Percentiles rank a stretch among this genome's conserved stretches.
phyloP scores from a whole-genome alignment of 495 filamentous ascomycete species.

The Xylaria sp. region DNA sequence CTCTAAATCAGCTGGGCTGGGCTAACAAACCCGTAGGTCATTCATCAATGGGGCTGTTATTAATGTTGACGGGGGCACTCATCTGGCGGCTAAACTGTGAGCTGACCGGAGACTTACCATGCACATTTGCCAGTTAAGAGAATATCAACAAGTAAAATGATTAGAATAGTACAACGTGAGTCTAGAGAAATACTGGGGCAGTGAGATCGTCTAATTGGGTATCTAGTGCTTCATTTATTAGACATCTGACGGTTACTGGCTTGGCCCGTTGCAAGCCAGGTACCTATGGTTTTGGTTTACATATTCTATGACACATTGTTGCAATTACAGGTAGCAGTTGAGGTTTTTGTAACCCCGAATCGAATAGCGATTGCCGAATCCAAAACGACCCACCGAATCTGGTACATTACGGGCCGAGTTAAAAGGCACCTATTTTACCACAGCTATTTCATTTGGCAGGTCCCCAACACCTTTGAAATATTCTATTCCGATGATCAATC shows the following conservation, averaged over 20 bases:
- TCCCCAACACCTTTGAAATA: constrained; percentile 44
- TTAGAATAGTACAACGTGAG: neutral
- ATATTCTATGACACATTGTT: constrained; percentile 11
- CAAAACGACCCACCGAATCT: neutral
- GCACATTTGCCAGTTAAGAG: neutral
- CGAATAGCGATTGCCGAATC: neutral
- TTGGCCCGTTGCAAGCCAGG: neutral
- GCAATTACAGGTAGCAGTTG: neutral
- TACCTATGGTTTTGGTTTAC: neutral
- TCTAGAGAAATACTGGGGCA: too few species aligned
- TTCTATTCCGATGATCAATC: constrained; percentile 41
- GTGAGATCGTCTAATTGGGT: neutral
- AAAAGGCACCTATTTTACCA: neutral
- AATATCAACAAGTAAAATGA: neutral
- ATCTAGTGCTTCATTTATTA: constrained; percentile 10
- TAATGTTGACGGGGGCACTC: constrained; percentile 70
- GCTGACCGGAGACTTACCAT: neutral
- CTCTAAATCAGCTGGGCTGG: neutral
- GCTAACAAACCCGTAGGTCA: constrained; percentile 38
- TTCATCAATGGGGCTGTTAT: constrained; percentile 83
- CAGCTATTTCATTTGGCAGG: neutral
- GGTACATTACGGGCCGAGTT: neutral
- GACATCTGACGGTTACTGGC: neutral
- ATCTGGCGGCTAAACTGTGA: constrained; percentile 45
- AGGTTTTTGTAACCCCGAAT: neutral